phyloP scores from a whole-genome alignment of 2,329 filamentous ascomycete species.

The Davidsoniella virescens region DNA sequence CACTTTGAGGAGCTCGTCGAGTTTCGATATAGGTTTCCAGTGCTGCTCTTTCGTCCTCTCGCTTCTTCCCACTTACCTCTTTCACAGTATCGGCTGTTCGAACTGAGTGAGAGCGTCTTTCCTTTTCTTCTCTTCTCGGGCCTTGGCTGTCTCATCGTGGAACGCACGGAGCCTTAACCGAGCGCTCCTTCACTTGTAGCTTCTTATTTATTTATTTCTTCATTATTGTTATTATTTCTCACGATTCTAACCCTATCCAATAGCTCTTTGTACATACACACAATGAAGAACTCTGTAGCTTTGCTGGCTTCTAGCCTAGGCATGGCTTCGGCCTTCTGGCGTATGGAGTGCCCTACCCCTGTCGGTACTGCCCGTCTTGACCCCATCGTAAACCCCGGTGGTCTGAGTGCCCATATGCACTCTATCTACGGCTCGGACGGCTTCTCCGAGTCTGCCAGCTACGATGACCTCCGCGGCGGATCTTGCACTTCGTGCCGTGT shows the following conservation, averaged over 20 bases:
- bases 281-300: slow-evolving; percentile 22
- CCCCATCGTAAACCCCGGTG: slow-evolving; percentile 51
- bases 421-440: slow-evolving; percentile 49
- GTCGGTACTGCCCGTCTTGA: slow-evolving; percentile 59
- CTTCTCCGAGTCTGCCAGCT: slow-evolving; percentile 29
- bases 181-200: slow-evolving; percentile 2
- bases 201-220: no score
- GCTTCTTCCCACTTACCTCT: neutral
- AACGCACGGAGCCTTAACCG: neutral
- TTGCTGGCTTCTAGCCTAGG: slow-evolving; percentile 21
- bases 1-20: no score
- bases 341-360: slow-evolving; percentile 64
- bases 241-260: neutral
- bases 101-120: neutral
- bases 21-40: no score
- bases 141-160: slow-evolving; percentile 1
- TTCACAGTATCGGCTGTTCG: neutral
- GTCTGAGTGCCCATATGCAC: slow-evolving; percentile 51
- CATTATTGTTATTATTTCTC: neutral
- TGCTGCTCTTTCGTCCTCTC: neutral
- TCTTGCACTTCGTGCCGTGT: slow-evolving; percentile 71
- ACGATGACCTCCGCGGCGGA: slow-evolving; percentile 38
- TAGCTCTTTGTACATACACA: slow-evolving; percentile 9
- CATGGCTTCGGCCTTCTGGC: slow-evolving; percentile 59
- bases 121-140: neutral